phyloP scores from a whole-genome alignment of 2,329 filamentous ascomycete genomes.

The Fusarium sp. region DNA sequence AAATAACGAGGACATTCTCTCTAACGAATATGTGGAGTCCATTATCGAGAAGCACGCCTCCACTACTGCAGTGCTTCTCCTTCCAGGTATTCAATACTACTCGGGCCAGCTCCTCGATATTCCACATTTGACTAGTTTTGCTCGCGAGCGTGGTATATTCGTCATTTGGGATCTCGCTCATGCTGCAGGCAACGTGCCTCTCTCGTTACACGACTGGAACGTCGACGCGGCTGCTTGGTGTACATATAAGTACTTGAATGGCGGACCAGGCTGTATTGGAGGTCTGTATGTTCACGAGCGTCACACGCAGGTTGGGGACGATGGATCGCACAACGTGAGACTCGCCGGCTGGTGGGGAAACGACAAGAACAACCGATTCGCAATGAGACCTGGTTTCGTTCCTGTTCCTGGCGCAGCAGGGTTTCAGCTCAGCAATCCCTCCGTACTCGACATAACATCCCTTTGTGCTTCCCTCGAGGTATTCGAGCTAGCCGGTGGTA shows the following conservation, averaged over 20 bases:
- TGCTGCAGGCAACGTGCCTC: slow-evolving; percentile 80
- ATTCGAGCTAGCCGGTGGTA: slow-evolving; percentile 58
- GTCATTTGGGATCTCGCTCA: slow-evolving; percentile 88
- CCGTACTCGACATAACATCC: slow-evolving; percentile 76
- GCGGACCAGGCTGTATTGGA: slow-evolving; percentile 80
- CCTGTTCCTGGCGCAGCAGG: slow-evolving; percentile 80
- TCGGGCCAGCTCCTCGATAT: slow-evolving; percentile 88
- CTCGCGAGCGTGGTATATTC: slow-evolving; percentile 72
- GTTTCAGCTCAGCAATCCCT: slow-evolving; percentile 81
- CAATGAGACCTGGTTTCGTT: slow-evolving; percentile 80
- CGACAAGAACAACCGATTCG: slow-evolving; percentile 75
- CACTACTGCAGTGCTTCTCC: slow-evolving; percentile 75
- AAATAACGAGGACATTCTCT: slow-evolving; percentile 61
- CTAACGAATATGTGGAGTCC: slow-evolving; percentile 74
- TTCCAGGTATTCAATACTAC: slow-evolving; percentile 88
- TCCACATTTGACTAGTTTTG: slow-evolving; percentile 76
- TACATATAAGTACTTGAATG: slow-evolving; percentile 89
- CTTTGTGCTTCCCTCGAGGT: slow-evolving; percentile 77
- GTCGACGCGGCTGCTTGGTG: slow-evolving; percentile 91
- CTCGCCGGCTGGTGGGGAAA: slow-evolving; percentile 86
- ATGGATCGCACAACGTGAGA: slow-evolving; percentile 65
- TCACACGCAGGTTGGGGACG: slow-evolving; percentile 65
- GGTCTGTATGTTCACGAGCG: slow-evolving; percentile 80
- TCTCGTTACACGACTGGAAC: slow-evolving; percentile 82
- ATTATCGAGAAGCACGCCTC: slow-evolving; percentile 77